A percentile compares a stretch with the other conserved stretches of the same genome.
phyloP scores from a whole-genome alignment of 148 eudicot species.

The Camellia japonica region DNA sequence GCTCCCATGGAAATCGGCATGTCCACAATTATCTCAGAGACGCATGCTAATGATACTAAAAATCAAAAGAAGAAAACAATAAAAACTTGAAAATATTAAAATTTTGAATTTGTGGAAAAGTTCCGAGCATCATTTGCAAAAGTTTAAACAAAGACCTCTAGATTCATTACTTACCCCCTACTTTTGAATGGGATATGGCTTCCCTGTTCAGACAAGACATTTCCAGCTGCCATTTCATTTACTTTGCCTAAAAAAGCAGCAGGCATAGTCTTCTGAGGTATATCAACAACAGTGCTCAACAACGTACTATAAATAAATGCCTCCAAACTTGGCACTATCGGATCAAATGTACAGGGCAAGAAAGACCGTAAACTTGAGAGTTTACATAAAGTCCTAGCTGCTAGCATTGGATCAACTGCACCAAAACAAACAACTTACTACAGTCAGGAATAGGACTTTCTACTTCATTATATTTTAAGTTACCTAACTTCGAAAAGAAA shows the following conservation, averaged over 20 bases:
- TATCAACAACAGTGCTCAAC: conserved; percentile 2
- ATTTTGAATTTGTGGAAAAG: neutral
- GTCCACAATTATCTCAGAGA: neutral
- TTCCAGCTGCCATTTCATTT: conserved; percentile 15
- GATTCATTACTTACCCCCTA: conserved; percentile 18
- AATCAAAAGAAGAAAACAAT: neutral
- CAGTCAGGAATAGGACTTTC: too few species aligned
- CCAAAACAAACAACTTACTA: too few species aligned
- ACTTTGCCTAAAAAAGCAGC: conserved; percentile 1
- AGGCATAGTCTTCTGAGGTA: neutral
- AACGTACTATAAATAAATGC: conserved; percentile 1
- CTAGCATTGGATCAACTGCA: too few species aligned
- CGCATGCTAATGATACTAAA: neutral
- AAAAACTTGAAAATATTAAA: neutral
- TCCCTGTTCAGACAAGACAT: neutral
- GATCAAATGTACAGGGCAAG: too few species aligned
- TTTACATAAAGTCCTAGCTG: too few species aligned
- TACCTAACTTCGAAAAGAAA: too few species aligned
- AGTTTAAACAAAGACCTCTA: neutral
- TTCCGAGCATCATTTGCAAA: neutral
- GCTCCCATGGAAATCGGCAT: neutral
- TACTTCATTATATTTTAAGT: too few species aligned
- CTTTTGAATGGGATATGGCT: neutral
- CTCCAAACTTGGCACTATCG: too few species aligned
- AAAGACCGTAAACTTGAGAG: too few species aligned